Conservation (phyloP, 306 rosid species). For the Ormosia semicastrata region DNA sequence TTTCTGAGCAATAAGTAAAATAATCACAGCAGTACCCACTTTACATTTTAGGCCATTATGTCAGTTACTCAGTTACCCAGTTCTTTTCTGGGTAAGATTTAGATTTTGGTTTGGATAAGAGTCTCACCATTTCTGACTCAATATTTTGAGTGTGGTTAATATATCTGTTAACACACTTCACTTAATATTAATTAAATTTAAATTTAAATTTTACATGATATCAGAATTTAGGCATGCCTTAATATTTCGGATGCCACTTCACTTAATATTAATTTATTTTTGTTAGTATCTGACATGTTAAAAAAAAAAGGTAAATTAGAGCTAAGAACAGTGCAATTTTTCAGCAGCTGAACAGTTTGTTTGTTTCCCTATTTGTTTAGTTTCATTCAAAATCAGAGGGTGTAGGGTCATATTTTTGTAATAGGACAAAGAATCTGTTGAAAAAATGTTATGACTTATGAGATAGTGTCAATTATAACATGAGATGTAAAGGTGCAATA, state of each 20-base stretch:
- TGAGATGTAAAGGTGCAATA: background rate
- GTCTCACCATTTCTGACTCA: too few relatives aligned
- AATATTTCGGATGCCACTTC: too few relatives aligned
- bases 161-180: too few relatives aligned
- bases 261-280: too few relatives aligned
- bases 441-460: background rate
- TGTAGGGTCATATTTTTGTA: background rate
- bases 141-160: too few relatives aligned
- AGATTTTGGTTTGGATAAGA: background rate
- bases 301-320: background rate
- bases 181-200: too few relatives aligned
- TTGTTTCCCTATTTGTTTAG: background rate
- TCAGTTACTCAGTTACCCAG: too few relatives aligned
- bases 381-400: background rate
- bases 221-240: too few relatives aligned
- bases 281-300: too few relatives aligned
- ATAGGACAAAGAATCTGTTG: conserved; percentile 3
- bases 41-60: background rate
- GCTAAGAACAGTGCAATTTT: background rate
- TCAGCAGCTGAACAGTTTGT: background rate
- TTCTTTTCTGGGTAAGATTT: background rate
- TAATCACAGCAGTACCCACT: background rate
- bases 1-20: background rate
- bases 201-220: too few relatives aligned
- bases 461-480: background rate